Evolutionary conservation across 2,329 filamentous ascomycete genomes (phyloP), one percentile per base, ranked within the genome.

Genomic region (Penicillium sp.): DNA sequence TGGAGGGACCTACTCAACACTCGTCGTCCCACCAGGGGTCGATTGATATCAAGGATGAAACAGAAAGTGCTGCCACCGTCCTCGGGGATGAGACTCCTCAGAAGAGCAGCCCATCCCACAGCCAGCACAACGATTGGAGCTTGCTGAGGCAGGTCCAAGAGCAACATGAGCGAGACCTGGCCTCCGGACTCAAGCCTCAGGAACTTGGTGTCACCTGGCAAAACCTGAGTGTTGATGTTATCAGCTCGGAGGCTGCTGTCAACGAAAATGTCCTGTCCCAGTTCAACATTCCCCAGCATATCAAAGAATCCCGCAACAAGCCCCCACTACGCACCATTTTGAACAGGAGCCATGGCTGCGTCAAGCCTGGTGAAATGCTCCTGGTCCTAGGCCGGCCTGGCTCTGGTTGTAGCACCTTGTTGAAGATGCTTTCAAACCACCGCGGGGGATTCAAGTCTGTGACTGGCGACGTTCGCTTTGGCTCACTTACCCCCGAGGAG

Each of bases 311-410:
- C 58, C 78, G 78, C 63, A 78, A 77, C 45, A 86, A 84, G 66
- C 82, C 84, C 0, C 85, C 88, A 0, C 73, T 88, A 20, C 84
- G 84, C 63, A 88, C 85, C 0, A 87, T 92, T 48, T 75, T 92
- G 22, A 82, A 89, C 55, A 81, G 85, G 66, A 85, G 83, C 58
- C 84, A 87, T 69, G 89, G 89, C 11, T 90, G 87, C 64, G 85
- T 91, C 53, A 87, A 88, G 71, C 88, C 88, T 0, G 89, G 88
- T 20, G 88, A 90, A 73, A 90, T 90, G 88, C 75, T 90, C 1
- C 76, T 90, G 0, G 88, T 91, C 0, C 78, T 91, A 0, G 89
- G 89, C 3, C 81, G 88, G 0, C 88, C 89, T 0, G 89, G 88
- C 0, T 82, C 86, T 2, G 88, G 88, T 37, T 92, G 89, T 71